Conservation (phyloP, 106 monocot genomes). For the Alisma plantagoaquatica region DNA sequence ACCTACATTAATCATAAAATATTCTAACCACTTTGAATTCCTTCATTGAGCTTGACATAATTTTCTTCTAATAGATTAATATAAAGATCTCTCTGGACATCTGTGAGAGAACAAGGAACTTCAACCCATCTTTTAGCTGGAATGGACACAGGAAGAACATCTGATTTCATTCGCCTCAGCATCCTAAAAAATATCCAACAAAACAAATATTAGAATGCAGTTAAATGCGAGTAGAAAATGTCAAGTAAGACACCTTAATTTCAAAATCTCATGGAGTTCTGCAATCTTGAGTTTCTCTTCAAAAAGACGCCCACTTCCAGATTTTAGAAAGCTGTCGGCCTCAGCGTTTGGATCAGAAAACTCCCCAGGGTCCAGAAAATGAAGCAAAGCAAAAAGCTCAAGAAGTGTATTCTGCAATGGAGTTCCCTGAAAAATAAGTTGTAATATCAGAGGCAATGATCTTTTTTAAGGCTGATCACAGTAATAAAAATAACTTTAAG, state of each 20-base stretch:
- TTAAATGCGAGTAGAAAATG: background rate
- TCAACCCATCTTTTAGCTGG: conserved; percentile 50
- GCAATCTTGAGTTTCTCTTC: conserved; percentile 19
- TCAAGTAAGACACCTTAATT: conserved; percentile 19
- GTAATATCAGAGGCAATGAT: too few species aligned
- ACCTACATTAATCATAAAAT: background rate
- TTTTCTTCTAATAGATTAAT: conserved; percentile 47
- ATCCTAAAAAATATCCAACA: conserved; percentile 16
- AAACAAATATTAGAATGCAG: background rate
- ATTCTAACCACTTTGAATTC: conserved; percentile 9
- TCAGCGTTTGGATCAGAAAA: conserved; percentile 45
- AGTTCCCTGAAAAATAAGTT: conserved; percentile 47
- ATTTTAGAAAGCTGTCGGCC: conserved; percentile 17
- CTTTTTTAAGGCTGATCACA: too few species aligned
- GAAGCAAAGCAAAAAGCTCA: conserved; percentile 45
- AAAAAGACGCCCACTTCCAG: background rate
- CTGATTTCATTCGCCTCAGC: conserved; percentile 42
- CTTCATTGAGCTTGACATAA: conserved; percentile 29
- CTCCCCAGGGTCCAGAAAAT: conserved; percentile 38
- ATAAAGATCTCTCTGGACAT: conserved; percentile 41
- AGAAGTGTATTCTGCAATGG: conserved; percentile 41
- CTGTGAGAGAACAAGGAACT: conserved; percentile 43
- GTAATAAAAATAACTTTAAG: too few species aligned
- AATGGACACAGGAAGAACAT: conserved; percentile 25
- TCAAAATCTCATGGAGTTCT: conserved; percentile 38